These are phyloP conservation scores for Ampelocalamus luodianensis DNA, from an alignment of 176 grass and related monocot genomes.

Conservation along the genomic window DNA sequence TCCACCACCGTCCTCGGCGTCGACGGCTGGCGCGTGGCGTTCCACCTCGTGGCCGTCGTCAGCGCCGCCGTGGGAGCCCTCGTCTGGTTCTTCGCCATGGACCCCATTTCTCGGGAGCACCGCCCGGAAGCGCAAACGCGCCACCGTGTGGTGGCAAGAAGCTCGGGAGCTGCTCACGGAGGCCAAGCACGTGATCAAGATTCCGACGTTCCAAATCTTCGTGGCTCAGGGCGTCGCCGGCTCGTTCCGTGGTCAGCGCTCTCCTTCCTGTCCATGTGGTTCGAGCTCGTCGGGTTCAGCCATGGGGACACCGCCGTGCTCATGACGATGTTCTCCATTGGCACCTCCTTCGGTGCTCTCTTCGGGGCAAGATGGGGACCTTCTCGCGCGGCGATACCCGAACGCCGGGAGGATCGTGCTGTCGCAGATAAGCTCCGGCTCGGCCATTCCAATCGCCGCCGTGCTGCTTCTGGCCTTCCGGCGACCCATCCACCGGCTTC, in stretches of 20 bases:
- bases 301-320: conserved; percentile 39
- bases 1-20: conserved; percentile 46
- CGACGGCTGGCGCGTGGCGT: conserved; percentile 46
- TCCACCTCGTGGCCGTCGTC: conserved; percentile 35
- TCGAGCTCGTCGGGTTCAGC: conserved; percentile 59
- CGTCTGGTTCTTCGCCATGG: conserved; percentile 24
- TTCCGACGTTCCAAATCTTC: conserved; percentile 51
- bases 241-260: conserved; percentile 50
- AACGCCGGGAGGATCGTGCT: conserved; percentile 45
- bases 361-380: conserved; percentile 39
- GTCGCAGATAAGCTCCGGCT: conserved; percentile 47
- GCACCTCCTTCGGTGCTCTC: conserved; percentile 34
- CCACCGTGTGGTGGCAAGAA: conserved; percentile 21
- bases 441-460: conserved; percentile 29
- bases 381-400: conserved; percentile 38
- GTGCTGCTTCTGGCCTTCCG: conserved; percentile 40
- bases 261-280: conserved; percentile 60
- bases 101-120: conserved; percentile 25
- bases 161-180: conserved; percentile 31
- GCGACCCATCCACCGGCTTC: conserved; percentile 31
- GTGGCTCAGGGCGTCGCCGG: conserved; percentile 55
- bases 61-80: conserved; percentile 39
- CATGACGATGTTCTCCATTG: conserved; percentile 16
- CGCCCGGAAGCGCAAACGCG: neutral
- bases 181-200: conserved; percentile 28